Conservation (phyloP, 768 basidiomycete genomes). For the Hirschioporus abietinus region DNA sequence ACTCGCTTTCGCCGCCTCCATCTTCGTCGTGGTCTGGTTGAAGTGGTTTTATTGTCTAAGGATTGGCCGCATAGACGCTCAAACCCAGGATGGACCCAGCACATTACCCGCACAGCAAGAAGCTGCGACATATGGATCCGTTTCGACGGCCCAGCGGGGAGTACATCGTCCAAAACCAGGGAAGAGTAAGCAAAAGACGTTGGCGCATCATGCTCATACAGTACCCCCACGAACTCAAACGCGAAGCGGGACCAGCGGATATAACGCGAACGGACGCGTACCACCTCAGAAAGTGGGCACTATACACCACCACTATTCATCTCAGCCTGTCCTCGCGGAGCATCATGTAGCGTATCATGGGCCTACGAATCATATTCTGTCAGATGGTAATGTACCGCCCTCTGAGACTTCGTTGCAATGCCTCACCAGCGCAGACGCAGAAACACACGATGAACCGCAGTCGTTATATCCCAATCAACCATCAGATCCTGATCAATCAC, state of each 20-base stretch:
- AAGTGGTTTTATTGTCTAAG: not conserved
- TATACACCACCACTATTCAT: not conserved
- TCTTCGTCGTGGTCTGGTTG: not conserved
- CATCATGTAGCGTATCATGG: not conserved
- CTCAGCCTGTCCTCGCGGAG: not conserved
- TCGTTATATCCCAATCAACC: not conserved
- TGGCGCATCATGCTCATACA: not conserved
- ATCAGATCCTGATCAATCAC: not conserved
- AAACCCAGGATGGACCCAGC: not conserved
- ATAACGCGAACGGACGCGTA: not conserved
- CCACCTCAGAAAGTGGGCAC: not conserved
- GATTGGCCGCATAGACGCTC: not conserved
- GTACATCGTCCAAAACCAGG: not conserved
- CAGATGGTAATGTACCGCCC: not conserved
- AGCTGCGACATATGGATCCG: not conserved
- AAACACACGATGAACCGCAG: not conserved
- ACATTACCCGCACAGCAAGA: not conserved
- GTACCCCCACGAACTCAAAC: not conserved
- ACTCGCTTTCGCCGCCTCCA: not conserved
- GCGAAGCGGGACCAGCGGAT: not conserved
- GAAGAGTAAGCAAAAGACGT: not conserved
- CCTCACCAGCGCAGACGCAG: not conserved
- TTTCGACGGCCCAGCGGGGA: not conserved
- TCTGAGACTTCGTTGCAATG: not conserved
- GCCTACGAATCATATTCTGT: not conserved